A percentile compares a stretch with the other conserved stretches of the same genome.
Conservation (phyloP, 2,329 filamentous ascomycete genomes). For the Trichoderma atrobrunneum region DNA sequence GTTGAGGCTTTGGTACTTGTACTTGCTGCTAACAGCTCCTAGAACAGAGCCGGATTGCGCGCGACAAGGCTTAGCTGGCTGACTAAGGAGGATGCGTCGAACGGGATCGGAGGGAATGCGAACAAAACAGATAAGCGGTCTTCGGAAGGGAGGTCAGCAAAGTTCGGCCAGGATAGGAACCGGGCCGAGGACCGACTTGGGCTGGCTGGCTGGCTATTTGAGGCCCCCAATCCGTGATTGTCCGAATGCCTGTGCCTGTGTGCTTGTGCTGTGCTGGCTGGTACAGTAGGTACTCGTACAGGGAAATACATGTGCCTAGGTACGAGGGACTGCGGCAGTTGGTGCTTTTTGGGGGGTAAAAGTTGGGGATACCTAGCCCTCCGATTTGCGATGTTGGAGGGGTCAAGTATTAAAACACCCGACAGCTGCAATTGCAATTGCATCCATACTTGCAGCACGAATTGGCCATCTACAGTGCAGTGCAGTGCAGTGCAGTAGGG, state of each 20-base stretch:
- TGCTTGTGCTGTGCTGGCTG: too few relatives aligned
- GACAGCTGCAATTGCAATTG: background rate
- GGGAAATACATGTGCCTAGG: background rate
- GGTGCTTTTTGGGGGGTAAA: background rate
- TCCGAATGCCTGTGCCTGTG: background rate
- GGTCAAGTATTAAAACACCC: background rate
- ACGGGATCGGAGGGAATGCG: constrained; percentile 10
- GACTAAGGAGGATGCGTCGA: constrained; percentile 3
- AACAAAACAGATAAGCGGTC: background rate
- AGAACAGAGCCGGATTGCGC: constrained; percentile 5
- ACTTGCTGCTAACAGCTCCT: background rate
- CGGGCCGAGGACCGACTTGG: constrained; percentile 11
- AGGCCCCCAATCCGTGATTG: background rate
- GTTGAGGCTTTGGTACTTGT: constrained; percentile 16
- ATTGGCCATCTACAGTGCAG: background rate
- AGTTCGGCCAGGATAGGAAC: background rate
- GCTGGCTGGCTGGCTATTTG: background rate
- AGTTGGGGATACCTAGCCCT: background rate
- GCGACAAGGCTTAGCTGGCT: constrained; percentile 15
- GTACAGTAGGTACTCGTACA: too few relatives aligned
- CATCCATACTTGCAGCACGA: background rate
- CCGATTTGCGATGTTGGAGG: background rate
- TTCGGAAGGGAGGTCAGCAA: constrained; percentile 13
- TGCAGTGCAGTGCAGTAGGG: background rate
- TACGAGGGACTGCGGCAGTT: background rate